phyloP scores from a whole-genome alignment of 495 filamentous ascomycete genomes.

The Penicillium paxilli region DNA sequence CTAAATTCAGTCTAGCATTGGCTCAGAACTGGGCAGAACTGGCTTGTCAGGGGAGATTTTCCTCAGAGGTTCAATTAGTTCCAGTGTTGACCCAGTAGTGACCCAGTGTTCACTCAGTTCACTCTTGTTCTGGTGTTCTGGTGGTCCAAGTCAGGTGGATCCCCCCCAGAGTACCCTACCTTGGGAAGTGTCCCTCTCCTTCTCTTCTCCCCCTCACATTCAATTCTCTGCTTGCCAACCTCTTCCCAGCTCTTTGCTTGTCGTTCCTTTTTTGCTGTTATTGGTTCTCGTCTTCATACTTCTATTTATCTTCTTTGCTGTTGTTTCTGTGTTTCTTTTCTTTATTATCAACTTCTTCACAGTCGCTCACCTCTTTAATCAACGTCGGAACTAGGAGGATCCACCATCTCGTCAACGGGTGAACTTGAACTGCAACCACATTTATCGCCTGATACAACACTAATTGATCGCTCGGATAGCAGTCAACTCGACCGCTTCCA shows the following conservation, averaged over 20 bases:
- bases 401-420: not conserved
- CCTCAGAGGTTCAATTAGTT: slow-evolving; percentile 8
- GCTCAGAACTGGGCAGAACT: not conserved
- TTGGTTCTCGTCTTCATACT: slow-evolving; percentile 6
- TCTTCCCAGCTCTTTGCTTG: slow-evolving; percentile 14
- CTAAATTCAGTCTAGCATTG: not conserved
- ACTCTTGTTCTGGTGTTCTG: too few relatives aligned
- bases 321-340: slow-evolving; percentile 10
- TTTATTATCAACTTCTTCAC: slow-evolving; percentile 9
- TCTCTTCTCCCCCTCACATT: slow-evolving; percentile 17
- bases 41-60: slow-evolving; percentile 18
- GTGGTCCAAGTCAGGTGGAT: too few relatives aligned
- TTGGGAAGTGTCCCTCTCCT: not conserved
- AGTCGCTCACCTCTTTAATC: slow-evolving; percentile 1
- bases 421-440: not conserved
- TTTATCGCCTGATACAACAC: not conserved
- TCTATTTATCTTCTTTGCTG: not conserved
- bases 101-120: too few relatives aligned
- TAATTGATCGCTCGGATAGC: not conserved
- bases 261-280: slow-evolving; percentile 7
- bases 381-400: not conserved
- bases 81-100: too few relatives aligned
- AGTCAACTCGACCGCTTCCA: not conserved
- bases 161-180: slow-evolving; percentile 3
- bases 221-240: slow-evolving; percentile 18